These are phyloP conservation scores for Zygotorulaspora sp. DNA, from an alignment of 805 yeast species.

Conservation along the genomic window DNA sequence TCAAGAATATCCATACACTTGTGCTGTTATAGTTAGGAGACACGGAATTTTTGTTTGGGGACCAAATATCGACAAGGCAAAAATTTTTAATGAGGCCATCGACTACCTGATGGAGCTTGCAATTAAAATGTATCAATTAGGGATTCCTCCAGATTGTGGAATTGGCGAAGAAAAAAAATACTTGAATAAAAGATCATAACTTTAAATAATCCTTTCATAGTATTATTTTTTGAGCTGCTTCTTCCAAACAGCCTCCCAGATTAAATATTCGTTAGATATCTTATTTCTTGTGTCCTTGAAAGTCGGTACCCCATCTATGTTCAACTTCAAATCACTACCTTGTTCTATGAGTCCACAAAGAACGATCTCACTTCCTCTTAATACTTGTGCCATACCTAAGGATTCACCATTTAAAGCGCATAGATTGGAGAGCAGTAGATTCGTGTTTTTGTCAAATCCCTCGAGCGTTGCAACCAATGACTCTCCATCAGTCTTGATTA, in stretches of 20 bases:
- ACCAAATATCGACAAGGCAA: constrained; percentile 85
- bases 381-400: constrained; percentile 18
- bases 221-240: constrained; percentile 8
- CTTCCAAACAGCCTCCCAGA: constrained; percentile 29
- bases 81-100: constrained; percentile 86
- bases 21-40: constrained; percentile 85
- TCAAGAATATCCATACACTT: constrained; percentile 63
- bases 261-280: constrained; percentile 24
- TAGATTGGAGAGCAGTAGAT: constrained; percentile 50
- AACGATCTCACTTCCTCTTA: constrained; percentile 35
- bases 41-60: constrained; percentile 99
- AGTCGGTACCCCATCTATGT: constrained; percentile 15
- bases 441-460: constrained; percentile 65
- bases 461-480: constrained; percentile 45
- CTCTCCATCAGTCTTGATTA: constrained; percentile 55
- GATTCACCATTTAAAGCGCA: constrained; percentile 41
- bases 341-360: constrained; percentile 28
- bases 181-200: constrained; percentile 13
- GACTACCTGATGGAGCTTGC: constrained; percentile 85
- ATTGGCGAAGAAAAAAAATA: constrained; percentile 35
- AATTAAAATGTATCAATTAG: constrained; percentile 69
- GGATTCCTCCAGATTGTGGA: constrained; percentile 48
- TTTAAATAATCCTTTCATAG: background rate
- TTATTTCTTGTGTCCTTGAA: constrained; percentile 28
- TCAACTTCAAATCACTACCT: constrained; percentile 2